A percentile compares a stretch with the other conserved stretches of the same genome.
Conservation (phyloP, 208 protist genomes). For the Leishmania gerbilli region DNA sequence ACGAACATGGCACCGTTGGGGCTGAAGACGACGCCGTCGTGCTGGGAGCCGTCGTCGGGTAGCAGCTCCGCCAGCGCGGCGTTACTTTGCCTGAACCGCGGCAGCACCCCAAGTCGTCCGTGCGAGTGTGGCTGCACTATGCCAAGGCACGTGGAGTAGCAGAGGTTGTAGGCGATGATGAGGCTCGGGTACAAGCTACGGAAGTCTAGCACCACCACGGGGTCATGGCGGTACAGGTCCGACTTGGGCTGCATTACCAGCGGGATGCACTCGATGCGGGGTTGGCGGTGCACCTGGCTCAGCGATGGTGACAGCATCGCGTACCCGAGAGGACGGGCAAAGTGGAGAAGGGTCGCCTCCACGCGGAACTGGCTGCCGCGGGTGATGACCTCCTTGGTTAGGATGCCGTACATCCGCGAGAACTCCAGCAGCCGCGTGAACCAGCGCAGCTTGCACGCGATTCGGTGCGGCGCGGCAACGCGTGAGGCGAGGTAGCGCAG, state of each 20-base stretch:
- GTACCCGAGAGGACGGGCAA: slow-evolving; percentile 69
- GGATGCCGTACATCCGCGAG: slow-evolving; percentile 81
- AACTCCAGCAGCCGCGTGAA: slow-evolving; percentile 65
- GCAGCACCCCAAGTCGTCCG: slow-evolving; percentile 69
- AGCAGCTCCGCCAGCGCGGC: slow-evolving; percentile 76
- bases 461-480: slow-evolving; percentile 50
- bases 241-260: slow-evolving; percentile 79
- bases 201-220: slow-evolving; percentile 99
- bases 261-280: slow-evolving; percentile 76
- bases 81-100: slow-evolving; percentile 46
- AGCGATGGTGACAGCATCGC: slow-evolving; percentile 67
- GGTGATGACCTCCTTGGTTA: slow-evolving; percentile 68
- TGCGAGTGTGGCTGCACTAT: slow-evolving; percentile 47
- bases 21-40: slow-evolving; percentile 63
- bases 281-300: slow-evolving; percentile 63
- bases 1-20: slow-evolving; percentile 86
- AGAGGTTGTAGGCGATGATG: slow-evolving; percentile 99
- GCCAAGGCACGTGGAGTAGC: slow-evolving; percentile 95
- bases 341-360: slow-evolving; percentile 79
- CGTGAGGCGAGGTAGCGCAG: slow-evolving; percentile 58
- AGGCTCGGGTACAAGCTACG: slow-evolving; percentile 99
- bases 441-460: slow-evolving; percentile 63
- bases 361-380: slow-evolving; percentile 89
- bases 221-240: slow-evolving; percentile 78
- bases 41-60: slow-evolving; percentile 42